Conservation (phyloP, 768 basidiomycete species). For the Phanerochaete sordida region DNA sequence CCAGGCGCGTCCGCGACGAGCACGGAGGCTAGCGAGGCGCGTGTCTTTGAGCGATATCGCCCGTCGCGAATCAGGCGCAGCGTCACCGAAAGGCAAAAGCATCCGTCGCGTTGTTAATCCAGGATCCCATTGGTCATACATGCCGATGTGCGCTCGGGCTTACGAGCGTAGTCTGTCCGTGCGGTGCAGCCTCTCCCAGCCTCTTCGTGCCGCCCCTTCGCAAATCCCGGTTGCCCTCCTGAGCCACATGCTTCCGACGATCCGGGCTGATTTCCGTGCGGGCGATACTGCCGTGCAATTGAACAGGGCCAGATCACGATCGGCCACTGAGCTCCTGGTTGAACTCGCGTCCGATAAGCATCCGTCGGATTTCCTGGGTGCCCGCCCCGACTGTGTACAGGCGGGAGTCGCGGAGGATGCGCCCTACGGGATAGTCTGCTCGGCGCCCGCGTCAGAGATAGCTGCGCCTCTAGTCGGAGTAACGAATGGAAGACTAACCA, state of each 20-base stretch:
- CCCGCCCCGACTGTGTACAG: constrained; percentile 96
- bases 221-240: background rate
- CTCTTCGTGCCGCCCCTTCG: background rate
- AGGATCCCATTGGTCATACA: background rate
- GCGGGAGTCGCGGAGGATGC: constrained; percentile 82
- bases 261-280: background rate
- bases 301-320: constrained; percentile 1
- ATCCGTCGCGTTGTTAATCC: too few species aligned
- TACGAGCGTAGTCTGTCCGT: background rate
- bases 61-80: too few species aligned
- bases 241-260: background rate
- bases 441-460: background rate
- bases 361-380: constrained; percentile 91
- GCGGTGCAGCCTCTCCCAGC: background rate
- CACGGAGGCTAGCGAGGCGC: too few species aligned
- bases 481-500: constrained; percentile 44
- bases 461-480: background rate
- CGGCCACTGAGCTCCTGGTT: constrained; percentile 58
- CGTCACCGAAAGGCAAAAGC: too few species aligned
- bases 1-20: too few species aligned
- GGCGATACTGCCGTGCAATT: background rate
- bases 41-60: too few species aligned
- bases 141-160: background rate
- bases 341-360: constrained; percentile 93
- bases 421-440: constrained; percentile 85